Percentiles rank a stretch among this genome's conserved stretches.
phyloP scores from a whole-genome alignment of 1,284 basidiomycete genomes.

The Inonotus hispidus region DNA sequence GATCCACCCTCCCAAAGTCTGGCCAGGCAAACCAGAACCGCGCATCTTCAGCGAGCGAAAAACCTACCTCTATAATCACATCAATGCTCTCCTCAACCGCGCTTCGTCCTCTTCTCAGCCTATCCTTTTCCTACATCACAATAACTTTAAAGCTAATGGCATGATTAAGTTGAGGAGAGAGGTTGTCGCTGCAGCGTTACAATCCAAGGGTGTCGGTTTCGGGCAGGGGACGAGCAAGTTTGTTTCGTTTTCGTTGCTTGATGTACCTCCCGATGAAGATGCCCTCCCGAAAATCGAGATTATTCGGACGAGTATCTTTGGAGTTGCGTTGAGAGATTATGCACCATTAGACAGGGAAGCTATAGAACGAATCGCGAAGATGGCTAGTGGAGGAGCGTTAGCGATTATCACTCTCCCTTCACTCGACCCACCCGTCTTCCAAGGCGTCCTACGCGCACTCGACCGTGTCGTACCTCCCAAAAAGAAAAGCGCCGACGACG shows the following conservation, averaged over 20 bases:
- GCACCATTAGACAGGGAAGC: conserved; percentile 43
- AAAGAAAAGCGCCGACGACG: conserved; percentile 36
- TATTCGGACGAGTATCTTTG: conserved; percentile 67
- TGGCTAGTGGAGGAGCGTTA: conserved; percentile 48
- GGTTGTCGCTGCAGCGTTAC: conserved; percentile 46
- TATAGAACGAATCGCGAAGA: conserved; percentile 45
- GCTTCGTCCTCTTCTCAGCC: conserved; percentile 38
- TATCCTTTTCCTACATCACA: conserved; percentile 65
- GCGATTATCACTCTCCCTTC: conserved; percentile 62
- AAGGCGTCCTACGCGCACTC: conserved; percentile 61
- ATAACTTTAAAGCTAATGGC: conserved; percentile 59
- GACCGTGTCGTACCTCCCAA: conserved; percentile 56
- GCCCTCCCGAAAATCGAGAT: conserved; percentile 41
- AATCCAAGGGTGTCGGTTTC: conserved; percentile 36
- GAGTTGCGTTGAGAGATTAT: conserved; percentile 61
- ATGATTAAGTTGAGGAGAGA: conserved; percentile 62
- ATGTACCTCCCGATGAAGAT: conserved; percentile 35
- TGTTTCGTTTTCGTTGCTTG: conserved; percentile 22
- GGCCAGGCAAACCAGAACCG: conserved; percentile 42
- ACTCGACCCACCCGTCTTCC: conserved; percentile 66
- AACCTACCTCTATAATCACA: conserved; percentile 69
- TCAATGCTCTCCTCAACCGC: conserved; percentile 55
- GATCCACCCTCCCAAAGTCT: conserved; percentile 45
- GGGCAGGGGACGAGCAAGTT: conserved; percentile 26
- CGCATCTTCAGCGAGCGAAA: conserved; percentile 70